These are phyloP conservation scores for Hypholoma sublateritium DNA, from an alignment of 768 basidiomycete species.

Conservation along the genomic window DNA sequence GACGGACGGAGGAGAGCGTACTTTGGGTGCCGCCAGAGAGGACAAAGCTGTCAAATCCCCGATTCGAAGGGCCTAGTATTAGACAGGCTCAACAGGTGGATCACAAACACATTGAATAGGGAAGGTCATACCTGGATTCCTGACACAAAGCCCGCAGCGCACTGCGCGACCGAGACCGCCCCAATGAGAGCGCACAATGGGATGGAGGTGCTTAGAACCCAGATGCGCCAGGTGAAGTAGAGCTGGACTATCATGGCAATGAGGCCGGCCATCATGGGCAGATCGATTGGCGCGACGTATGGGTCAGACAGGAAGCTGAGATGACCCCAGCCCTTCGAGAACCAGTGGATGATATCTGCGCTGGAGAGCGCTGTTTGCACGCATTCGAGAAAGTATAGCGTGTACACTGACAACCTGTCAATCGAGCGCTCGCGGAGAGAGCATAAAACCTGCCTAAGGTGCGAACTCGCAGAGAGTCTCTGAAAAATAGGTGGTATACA, in stretches of 20 bases:
- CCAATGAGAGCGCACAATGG: background rate
- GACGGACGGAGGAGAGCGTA: too few species aligned
- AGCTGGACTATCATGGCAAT: slow-evolving; percentile 7
- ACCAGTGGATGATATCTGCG: slow-evolving; percentile 4
- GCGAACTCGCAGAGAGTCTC: background rate
- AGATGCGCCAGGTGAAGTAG: slow-evolving; percentile 6
- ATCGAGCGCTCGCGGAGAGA: background rate
- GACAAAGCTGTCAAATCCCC: background rate
- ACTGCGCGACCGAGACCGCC: background rate
- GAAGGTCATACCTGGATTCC: slow-evolving; percentile 2
- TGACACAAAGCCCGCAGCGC: background rate
- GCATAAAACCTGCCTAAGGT: background rate
- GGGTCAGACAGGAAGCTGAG: background rate
- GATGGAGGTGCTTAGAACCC: background rate
- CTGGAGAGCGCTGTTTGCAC: background rate
- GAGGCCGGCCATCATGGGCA: slow-evolving; percentile 1
- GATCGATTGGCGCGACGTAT: background rate
- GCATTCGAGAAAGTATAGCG: background rate
- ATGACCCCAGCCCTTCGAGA: background rate
- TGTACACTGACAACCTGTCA: background rate
- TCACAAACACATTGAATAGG: too few species aligned
- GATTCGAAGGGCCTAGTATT: background rate
- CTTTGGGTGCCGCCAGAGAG: background rate
- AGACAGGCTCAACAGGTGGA: too few species aligned
- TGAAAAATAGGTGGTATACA: background rate